phyloP scores from a whole-genome alignment of 345 rosid genomes.

The Populus nigra region DNA sequence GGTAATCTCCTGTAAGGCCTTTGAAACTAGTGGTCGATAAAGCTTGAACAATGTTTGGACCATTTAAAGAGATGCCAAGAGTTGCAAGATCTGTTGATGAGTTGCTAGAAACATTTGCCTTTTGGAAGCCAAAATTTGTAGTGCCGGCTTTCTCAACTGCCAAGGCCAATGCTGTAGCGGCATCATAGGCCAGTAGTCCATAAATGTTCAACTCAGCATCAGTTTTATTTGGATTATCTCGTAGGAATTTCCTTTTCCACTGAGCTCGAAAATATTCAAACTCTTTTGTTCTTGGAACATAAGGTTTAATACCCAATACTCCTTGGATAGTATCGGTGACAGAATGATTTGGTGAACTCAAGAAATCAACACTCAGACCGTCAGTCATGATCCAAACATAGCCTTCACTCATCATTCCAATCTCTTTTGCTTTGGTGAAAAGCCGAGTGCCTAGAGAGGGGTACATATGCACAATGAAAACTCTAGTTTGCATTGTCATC shows the following conservation, averaged over 20 bases:
- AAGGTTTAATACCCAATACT: slow-evolving; percentile 29
- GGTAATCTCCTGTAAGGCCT: slow-evolving; percentile 39
- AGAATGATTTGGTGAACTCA: background rate
- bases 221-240: slow-evolving; percentile 17
- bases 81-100: background rate
- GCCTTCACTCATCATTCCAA: slow-evolving; percentile 58
- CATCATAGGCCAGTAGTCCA: slow-evolving; percentile 44
- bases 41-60: slow-evolving; percentile 17
- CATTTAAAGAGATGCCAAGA: slow-evolving; percentile 21
- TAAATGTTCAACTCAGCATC: slow-evolving; percentile 21
- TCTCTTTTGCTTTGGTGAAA: slow-evolving; percentile 38
- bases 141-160: slow-evolving; percentile 28
- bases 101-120: background rate
- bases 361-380: slow-evolving; percentile 19
- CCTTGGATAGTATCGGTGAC: slow-evolving; percentile 40
- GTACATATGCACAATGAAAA: slow-evolving; percentile 51
- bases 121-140: background rate
- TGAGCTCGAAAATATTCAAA: slow-evolving; percentile 19
- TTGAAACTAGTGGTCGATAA: slow-evolving; percentile 23
- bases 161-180: slow-evolving; percentile 35
- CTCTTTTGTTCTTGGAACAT: slow-evolving; percentile 20
- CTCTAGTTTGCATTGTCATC: slow-evolving; percentile 54
- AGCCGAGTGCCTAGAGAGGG: slow-evolving; percentile 29
- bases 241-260: slow-evolving; percentile 33
- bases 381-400: slow-evolving; percentile 53